phyloP scores from a whole-genome alignment of 371 early-diverging fungal genomes.

The Mortierella sp. region DNA sequence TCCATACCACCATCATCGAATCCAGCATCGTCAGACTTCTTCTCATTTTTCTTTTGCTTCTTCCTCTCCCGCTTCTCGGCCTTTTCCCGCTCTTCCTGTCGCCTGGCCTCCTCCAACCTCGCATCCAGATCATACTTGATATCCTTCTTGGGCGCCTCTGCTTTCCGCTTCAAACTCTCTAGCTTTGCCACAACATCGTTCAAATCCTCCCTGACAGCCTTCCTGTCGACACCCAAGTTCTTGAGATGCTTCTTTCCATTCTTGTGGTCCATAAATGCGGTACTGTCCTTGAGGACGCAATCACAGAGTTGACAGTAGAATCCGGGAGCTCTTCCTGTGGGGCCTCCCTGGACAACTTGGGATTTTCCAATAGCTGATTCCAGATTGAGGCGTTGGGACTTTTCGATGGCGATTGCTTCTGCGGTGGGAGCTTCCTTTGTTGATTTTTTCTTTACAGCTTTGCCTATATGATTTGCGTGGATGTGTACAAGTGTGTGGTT shows the following conservation, averaged over 20 bases:
- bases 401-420: slow-evolving; percentile 37
- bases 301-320: slow-evolving; percentile 94
- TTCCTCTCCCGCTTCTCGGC: slow-evolving; percentile 60
- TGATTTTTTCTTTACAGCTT: slow-evolving; percentile 32
- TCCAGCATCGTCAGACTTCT: slow-evolving; percentile 32
- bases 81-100: slow-evolving; percentile 68
- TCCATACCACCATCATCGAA: slow-evolving; percentile 54
- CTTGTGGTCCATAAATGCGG: slow-evolving; percentile 90
- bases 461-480: slow-evolving; percentile 20
- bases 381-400: slow-evolving; percentile 72
- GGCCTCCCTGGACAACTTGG: slow-evolving; percentile 78
- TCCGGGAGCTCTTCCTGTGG: slow-evolving; percentile 84
- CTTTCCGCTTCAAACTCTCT: slow-evolving; percentile 62
- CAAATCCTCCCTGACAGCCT: slow-evolving; percentile 76
- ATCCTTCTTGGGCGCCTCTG: slow-evolving; percentile 58
- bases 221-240: slow-evolving; percentile 81
- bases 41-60: slow-evolving; percentile 60
- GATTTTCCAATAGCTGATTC: slow-evolving; percentile 85
- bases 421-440: slow-evolving; percentile 37
- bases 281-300: slow-evolving; percentile 87
- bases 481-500: not conserved
- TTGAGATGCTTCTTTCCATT: slow-evolving; percentile 89
- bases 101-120: slow-evolving; percentile 61
- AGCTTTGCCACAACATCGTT: slow-evolving; percentile 60
- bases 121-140: slow-evolving; percentile 67